Conservation (phyloP, 139 green algal species). For the Limnomonas spitsbergensis region DNA sequence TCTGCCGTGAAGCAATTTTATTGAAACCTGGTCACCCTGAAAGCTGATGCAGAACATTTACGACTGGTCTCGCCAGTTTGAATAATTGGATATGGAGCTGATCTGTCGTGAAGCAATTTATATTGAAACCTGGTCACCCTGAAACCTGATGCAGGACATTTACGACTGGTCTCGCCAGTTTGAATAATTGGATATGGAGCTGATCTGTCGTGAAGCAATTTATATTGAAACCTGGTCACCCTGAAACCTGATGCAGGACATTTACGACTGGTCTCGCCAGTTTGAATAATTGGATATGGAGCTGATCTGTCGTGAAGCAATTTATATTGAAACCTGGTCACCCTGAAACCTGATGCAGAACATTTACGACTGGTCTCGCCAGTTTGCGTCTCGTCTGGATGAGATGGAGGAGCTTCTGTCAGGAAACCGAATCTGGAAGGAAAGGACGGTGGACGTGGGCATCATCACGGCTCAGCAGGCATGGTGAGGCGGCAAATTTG, state of each 20-base stretch:
- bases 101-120: too few species aligned
- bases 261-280: background rate
- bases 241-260: background rate
- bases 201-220: too few species aligned
- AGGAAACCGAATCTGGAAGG: slow-evolving; percentile 86
- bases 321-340: background rate
- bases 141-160: too few species aligned
- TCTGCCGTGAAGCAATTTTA: too few species aligned
- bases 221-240: background rate
- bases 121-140: too few species aligned
- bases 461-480: slow-evolving; percentile 76
- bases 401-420: slow-evolving; percentile 87
- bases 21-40: too few species aligned
- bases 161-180: background rate
- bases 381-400: slow-evolving; percentile 80
- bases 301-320: too few species aligned
- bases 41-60: too few species aligned
- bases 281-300: background rate
- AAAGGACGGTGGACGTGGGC: slow-evolving; percentile 81
- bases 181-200: background rate
- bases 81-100: too few species aligned
- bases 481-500: background rate
- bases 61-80: too few species aligned
- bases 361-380: slow-evolving; percentile 74
- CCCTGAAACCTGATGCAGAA: slow-evolving; percentile 40